phyloP scores from a whole-genome alignment of 2,329 filamentous ascomycete genomes.

The Pseudofabraea citricarpa region DNA sequence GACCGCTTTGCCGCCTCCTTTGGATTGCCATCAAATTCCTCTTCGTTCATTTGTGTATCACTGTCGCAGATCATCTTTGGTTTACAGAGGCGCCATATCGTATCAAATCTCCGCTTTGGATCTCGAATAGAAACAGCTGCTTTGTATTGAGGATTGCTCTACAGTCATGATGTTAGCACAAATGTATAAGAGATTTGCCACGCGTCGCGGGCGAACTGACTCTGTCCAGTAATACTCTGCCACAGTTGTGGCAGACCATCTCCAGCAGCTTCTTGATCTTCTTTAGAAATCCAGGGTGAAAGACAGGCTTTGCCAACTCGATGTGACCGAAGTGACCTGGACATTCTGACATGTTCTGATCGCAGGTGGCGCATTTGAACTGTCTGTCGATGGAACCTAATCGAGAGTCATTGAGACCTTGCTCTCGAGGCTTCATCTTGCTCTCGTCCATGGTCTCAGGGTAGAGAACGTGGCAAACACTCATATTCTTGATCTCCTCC shows the following conservation, averaged over 20 bases:
- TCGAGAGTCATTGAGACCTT: slow-evolving; percentile 90
- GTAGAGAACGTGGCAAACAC: slow-evolving; percentile 91
- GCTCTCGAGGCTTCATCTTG: slow-evolving; percentile 82
- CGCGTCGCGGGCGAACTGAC: slow-evolving; percentile 72
- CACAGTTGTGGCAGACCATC: slow-evolving; percentile 98
- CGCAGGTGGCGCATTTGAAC: slow-evolving; percentile 94
- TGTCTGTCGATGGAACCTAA: slow-evolving; percentile 94
- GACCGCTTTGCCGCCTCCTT: slow-evolving; percentile 45
- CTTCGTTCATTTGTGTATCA: slow-evolving; percentile 63
- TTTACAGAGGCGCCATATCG: slow-evolving; percentile 90
- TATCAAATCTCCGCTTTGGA: slow-evolving; percentile 89
- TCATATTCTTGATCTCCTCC: slow-evolving; percentile 99
- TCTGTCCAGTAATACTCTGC: slow-evolving; percentile 94
- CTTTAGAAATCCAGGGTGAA: slow-evolving; percentile 91
- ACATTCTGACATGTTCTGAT: slow-evolving; percentile 92
- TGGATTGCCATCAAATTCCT: slow-evolving; percentile 59
- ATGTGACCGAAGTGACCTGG: slow-evolving; percentile 99
- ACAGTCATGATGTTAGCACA: slow-evolving; percentile 55
- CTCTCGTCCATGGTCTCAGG: slow-evolving; percentile 99
- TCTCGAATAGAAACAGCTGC: slow-evolving; percentile 81
- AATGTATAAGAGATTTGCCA: slow-evolving; percentile 46
- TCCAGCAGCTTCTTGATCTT: slow-evolving; percentile 99
- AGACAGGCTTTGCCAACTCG: slow-evolving; percentile 93
- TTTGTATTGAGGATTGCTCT: slow-evolving; percentile 81
- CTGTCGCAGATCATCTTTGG: slow-evolving; percentile 80